A percentile compares a stretch with the other conserved stretches of the same genome.
These are phyloP conservation scores for Camillea tinctor DNA, from an alignment of 2,329 filamentous ascomycete genomes.

Conservation along the genomic window DNA sequence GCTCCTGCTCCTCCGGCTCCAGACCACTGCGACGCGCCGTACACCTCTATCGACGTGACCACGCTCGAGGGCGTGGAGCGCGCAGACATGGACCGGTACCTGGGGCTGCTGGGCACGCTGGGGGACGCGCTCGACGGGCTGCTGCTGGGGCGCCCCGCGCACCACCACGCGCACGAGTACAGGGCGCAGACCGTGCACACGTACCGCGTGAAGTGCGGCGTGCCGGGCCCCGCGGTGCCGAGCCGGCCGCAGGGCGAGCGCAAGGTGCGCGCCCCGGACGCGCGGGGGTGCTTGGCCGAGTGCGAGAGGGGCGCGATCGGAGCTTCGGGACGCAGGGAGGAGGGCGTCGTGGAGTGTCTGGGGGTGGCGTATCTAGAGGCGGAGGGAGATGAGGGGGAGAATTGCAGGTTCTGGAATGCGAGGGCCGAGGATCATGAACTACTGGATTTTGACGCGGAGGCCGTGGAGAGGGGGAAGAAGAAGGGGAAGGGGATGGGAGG, in stretches of 20 bases:
- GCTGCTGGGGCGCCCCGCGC: background rate
- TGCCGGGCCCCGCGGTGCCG: slow-evolving; percentile 4
- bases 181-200: slow-evolving; percentile 16
- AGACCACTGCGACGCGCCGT: slow-evolving; percentile 16
- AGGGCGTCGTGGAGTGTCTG: no score
- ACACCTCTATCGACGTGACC: slow-evolving; percentile 22
- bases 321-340: no score
- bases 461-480: background rate
- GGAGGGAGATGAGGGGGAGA: no score
- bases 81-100: slow-evolving; percentile 20
- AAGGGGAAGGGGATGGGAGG: no score
- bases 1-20: slow-evolving; percentile 5
- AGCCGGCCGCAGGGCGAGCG: no score
- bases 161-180: background rate
- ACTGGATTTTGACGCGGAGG: slow-evolving; percentile 3
- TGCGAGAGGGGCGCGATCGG: slow-evolving; percentile 22
- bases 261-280: no score
- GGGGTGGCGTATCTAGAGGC: no score
- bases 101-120: slow-evolving; percentile 20
- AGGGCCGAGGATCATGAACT: no score
- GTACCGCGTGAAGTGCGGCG: slow-evolving; percentile 25
- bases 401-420: no score
- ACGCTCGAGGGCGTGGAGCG: slow-evolving; percentile 16
- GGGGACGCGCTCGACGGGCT: slow-evolving; percentile 7
- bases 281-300: slow-evolving; percentile 16